phyloP scores from a whole-genome alignment of 306 rosid species.

The Citrullus mucosospermus region DNA sequence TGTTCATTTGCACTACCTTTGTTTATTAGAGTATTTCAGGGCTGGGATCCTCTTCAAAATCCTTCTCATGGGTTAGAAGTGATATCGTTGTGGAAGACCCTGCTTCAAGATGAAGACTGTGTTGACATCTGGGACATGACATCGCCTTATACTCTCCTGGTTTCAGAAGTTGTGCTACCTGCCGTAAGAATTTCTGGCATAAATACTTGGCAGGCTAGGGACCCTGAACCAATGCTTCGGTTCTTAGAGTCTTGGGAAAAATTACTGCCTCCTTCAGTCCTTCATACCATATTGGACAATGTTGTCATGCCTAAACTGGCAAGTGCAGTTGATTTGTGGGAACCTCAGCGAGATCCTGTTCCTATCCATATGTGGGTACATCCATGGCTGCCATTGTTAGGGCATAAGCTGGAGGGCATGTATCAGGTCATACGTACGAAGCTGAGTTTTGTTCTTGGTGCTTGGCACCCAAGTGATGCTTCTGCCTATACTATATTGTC shows the following conservation, averaged over 20 bases:
- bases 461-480: conserved; percentile 87
- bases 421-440: conserved; percentile 68
- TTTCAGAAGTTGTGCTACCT: conserved; percentile 80
- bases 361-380: conserved; percentile 93
- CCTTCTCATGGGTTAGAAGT: conserved; percentile 58
- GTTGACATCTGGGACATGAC: conserved; percentile 60
- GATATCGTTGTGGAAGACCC: conserved; percentile 50
- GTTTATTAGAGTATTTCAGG: conserved; percentile 71
- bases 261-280: conserved; percentile 58
- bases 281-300: conserved; percentile 47
- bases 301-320: conserved; percentile 66
- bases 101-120: conserved; percentile 58
- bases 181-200: conserved; percentile 76
- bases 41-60: conserved; percentile 83
- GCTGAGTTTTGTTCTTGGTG: conserved; percentile 75
- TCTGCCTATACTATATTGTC: conserved; percentile 78
- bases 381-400: conserved; percentile 87
- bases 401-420: conserved; percentile 63
- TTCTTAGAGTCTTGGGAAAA: conserved; percentile 79
- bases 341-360: conserved; percentile 81
- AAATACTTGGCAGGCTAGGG: conserved; percentile 86
- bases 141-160: conserved; percentile 60
- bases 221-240: conserved; percentile 83
- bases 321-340: conserved; percentile 80
- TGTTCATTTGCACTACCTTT: conserved; percentile 72